phyloP scores from a whole-genome alignment of 805 yeast genomes.

The Hanseniaspora thailandica region DNA sequence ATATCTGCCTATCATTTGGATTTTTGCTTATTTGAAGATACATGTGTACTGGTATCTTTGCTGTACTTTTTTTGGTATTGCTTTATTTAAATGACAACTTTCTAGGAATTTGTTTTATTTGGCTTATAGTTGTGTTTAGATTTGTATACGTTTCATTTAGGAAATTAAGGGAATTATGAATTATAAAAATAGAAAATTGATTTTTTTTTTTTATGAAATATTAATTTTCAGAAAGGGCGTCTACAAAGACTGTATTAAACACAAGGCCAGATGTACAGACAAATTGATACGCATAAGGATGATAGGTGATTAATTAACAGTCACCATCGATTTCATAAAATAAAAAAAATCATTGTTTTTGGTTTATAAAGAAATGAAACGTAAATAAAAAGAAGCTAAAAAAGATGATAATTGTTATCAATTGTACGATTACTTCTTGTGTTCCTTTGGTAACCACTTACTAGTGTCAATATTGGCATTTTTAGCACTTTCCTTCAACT shows the following conservation, averaged over 20 bases:
- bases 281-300: no score
- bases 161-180: background rate
- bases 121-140: no score
- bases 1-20: constrained; percentile 55
- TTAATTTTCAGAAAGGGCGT: background rate
- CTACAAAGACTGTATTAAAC: constrained; percentile 18
- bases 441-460: constrained; percentile 20
- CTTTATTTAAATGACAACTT: no score
- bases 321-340: no score
- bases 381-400: background rate
- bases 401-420: no score
- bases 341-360: no score
- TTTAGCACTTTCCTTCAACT: constrained; percentile 26
- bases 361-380: background rate
- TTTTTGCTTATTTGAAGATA: constrained; percentile 32
- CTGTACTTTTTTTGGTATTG: background rate
- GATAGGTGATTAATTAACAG: no score
- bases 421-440: constrained; percentile 15
- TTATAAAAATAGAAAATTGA: background rate
- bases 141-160: background rate
- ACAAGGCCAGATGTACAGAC: no score
- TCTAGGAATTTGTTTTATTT: no score
- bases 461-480: constrained; percentile 20
- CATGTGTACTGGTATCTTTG: background rate
- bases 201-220: background rate